These are phyloP conservation scores for Eucalyptus lansdowneana DNA, from an alignment of 345 rosid species.

Conservation along the genomic window DNA sequence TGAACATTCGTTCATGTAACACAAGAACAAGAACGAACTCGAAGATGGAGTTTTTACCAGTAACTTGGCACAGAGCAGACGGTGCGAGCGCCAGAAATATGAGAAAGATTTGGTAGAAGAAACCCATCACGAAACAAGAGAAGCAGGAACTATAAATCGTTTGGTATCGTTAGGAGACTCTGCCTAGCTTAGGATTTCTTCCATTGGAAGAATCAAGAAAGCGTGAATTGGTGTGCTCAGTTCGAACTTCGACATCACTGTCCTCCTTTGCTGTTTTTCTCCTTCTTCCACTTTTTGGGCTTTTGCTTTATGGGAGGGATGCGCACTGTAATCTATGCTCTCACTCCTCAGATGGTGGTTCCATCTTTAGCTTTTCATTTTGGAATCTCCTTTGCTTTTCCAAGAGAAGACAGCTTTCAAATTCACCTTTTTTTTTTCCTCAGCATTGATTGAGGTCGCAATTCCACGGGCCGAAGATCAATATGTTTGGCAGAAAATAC, in stretches of 20 bases:
- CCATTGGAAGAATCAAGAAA: not conserved
- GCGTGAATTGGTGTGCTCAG: not conserved
- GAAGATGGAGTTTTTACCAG: slow-evolving; percentile 25
- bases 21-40: not conserved
- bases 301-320: not conserved
- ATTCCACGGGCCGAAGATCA: not conserved
- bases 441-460: not conserved
- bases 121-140: slow-evolving; percentile 36
- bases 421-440: not conserved
- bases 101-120: slow-evolving; percentile 15
- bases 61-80: slow-evolving; percentile 31
- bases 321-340: not conserved
- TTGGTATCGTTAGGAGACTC: not conserved
- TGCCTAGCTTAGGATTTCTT: not conserved
- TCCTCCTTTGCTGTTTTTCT: not conserved
- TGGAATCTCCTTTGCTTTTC: slow-evolving; percentile 31
- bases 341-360: not conserved
- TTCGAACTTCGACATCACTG: not conserved
- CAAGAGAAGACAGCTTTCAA: slow-evolving; percentile 2
- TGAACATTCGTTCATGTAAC: not conserved
- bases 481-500: not conserved
- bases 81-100: slow-evolving; percentile 20
- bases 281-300: not conserved
- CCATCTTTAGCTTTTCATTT: not conserved
- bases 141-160: not conserved